Base-by-base conservation (phyloP, 1,139 yeast species). In the Geotrichum australiense region DNA sequence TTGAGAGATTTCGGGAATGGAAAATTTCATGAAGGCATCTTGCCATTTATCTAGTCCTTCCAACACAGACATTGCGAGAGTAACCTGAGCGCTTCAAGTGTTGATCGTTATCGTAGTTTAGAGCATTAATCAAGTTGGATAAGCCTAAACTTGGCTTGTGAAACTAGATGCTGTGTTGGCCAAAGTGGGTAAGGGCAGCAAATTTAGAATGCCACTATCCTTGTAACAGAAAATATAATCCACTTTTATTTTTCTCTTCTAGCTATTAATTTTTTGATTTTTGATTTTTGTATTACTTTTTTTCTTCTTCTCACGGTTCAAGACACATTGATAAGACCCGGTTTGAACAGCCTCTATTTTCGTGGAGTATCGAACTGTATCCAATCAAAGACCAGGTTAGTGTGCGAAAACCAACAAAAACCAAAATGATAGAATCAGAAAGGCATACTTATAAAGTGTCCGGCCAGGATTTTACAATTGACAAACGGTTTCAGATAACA, bases 141-240 rank as follows among this genome's bases (percentile, higher is more conserved):
- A n/a, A n/a, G n/a, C n/a, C n/a, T n/a, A n/a, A n/a, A n/a, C n/a
- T n/a, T n/a, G n/a, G n/a, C n/a, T 15, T 11, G 18, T 5, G 32
- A 15, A 8, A 29, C 6, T 29, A 15, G 14, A 5, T 31, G 35
- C 24, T 31, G 23, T 31, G 35, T 31, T 31, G 35, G 35, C 35
- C 35, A 19, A 15, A 31, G n/a, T 91, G 52, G 83, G 85, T 48
- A 85, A 87, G 56, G 96, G 87, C 14, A 6, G 19, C 5, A 10
- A 29, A n/a, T n/a, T n/a, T n/a, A n/a, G n/a, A n/a, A n/a, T n/a
- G n/a, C n/a, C n/a, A n/a, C 30, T 7, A 27, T 6, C 4, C 15
- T 7, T 26, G n/a, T 26, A 5, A n/a, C 7, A 12, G 11, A 7
- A 26, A n/a, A 7, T 15, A n/a, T 10, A 6, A n/a, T 30, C 15